Percentiles rank a stretch among this genome's conserved stretches.
These are phyloP conservation scores for Fusarium sp. DNA, from an alignment of 2,329 filamentous ascomycete genomes.

Conservation along the genomic window DNA sequence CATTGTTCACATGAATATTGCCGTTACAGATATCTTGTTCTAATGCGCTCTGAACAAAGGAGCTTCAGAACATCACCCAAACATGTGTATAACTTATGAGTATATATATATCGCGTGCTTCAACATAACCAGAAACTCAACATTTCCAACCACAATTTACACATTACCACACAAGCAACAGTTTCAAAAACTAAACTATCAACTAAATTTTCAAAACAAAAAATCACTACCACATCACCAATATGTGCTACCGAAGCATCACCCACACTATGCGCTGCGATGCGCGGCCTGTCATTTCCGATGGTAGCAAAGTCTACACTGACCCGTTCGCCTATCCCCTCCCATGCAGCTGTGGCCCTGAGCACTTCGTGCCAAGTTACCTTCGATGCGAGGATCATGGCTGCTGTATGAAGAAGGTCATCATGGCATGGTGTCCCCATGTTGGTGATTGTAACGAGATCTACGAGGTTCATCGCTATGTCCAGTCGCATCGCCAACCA, in stretches of 20 bases:
- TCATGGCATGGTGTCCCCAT: conserved; percentile 26
- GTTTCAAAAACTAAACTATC: neutral
- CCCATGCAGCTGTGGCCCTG: conserved; percentile 31
- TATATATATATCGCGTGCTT: neutral
- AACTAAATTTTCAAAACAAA: neutral
- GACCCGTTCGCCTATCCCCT: conserved; percentile 37
- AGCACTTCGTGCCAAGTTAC: neutral
- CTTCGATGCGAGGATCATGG: conserved; percentile 40
- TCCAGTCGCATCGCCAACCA: conserved; percentile 4
- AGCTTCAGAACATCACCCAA: neutral
- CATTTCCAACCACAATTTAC: neutral
- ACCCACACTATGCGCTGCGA: conserved; percentile 45
- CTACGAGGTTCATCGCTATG: conserved; percentile 29
- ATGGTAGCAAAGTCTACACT: conserved; percentile 32
- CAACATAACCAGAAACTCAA: neutral
- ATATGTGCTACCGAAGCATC: conserved; percentile 40
- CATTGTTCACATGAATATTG: neutral
- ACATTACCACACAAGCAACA: neutral
- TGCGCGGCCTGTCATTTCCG: conserved; percentile 40
- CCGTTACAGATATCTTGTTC: neutral
- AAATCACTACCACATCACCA: neutral
- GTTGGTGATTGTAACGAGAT: conserved; percentile 9
- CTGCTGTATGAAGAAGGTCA: conserved; percentile 39
- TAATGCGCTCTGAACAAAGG: neutral
- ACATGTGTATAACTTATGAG: neutral